A percentile compares a stretch with the other conserved stretches of the same genome.
phyloP scores from a whole-genome alignment of 148 eudicot species.

The Salicornia ramosissima region DNA sequence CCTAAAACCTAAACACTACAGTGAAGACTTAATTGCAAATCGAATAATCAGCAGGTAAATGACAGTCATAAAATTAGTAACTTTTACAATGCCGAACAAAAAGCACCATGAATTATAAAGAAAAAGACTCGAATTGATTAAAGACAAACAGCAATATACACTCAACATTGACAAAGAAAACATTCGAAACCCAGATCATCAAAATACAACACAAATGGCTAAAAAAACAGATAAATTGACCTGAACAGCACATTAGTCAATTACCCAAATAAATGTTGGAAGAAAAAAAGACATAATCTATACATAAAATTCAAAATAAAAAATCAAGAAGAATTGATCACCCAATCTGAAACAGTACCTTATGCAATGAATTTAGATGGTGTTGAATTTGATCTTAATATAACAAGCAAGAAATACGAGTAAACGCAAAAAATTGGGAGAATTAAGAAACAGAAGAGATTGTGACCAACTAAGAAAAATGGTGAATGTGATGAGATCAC shows the following conservation, averaged over 20 bases:
- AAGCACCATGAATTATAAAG: background rate
- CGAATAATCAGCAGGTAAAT: background rate
- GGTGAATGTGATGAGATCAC: constrained; percentile 9
- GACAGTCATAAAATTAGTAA: background rate
- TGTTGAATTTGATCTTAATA: constrained; percentile 10
- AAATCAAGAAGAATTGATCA: background rate
- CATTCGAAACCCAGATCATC: constrained; percentile 17
- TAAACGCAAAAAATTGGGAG: background rate
- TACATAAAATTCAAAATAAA: background rate
- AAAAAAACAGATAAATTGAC: background rate
- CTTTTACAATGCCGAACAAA: background rate
- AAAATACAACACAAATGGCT: background rate
- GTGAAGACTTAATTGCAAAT: background rate
- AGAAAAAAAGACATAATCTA: constrained; percentile 1
- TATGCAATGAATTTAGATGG: background rate
- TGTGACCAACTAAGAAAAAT: constrained; percentile 9
- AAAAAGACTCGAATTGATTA: background rate
- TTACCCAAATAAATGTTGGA: constrained; percentile 1
- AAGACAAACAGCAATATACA: background rate
- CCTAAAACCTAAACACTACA: too few relatives aligned
- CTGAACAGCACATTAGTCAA: background rate
- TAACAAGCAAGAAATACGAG: background rate
- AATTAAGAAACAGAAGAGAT: background rate
- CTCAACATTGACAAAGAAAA: constrained; percentile 8
- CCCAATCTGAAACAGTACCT: constrained; percentile 7